Base-by-base conservation (phyloP, 306 rosid genomes). In the Cicer judaicum region DNA sequence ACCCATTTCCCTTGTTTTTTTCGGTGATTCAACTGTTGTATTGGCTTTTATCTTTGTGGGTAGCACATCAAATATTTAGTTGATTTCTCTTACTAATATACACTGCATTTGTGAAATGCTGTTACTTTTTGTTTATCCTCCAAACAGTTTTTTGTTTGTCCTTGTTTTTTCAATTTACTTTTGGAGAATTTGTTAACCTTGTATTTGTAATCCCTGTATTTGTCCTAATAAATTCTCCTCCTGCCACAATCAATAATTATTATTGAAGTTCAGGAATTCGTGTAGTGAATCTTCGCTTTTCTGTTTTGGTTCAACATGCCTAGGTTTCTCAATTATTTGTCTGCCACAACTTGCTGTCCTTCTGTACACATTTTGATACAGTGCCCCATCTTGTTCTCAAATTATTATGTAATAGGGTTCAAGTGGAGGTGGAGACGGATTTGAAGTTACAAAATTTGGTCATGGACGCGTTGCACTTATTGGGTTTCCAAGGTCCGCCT, bases 391-490 rank as follows among this genome's bases (percentile, higher is more conserved):
- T 62, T 69, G 57, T 79, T 75, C 61, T 59, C 68, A 66, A 80
- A 47, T 55, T 69, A 39, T 79, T 69, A 39, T 79, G 56, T 52
- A 12, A 81, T 72, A 95, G 99, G 99, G 99, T 82, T 89, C 99
- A 41, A 95, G 99, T 64, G 99, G 92, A 46, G 97, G 97, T 68
- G 99, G 99, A 79, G 99, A 95, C 9, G 99, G 99, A 81, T 95
- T 95, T 75, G 99, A 95, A 90, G 99, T 95, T 64, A 95, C 99
- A 8, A 95, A 95, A 80, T 95, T 78, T 70, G 99, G 99, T 39
- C 98, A 95, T 68, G 99, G 99, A 69, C 99, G 99, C 42, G 99
- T 95, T 87, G 96, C 99, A 4, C 87, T 95, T 5, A 95, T 95
- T 44, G 99, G 99, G 52, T 95, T 95, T 87, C 99, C 99, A 70